Evolutionary conservation across 495 filamentous ascomycete species (phyloP).

Genomic region (Daldinia grandis): DNA sequence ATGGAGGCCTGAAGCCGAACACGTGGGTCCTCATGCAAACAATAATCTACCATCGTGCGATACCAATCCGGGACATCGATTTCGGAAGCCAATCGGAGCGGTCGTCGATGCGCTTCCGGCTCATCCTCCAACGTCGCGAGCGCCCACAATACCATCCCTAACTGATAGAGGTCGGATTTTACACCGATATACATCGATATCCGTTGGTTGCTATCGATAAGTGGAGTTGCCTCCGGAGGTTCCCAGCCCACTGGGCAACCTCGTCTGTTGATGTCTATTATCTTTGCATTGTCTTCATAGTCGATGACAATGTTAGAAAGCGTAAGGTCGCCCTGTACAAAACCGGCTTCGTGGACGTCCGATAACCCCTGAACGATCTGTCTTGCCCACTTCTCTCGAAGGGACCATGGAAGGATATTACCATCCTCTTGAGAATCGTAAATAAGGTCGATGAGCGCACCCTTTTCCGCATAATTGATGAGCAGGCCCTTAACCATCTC

Average conservation of each 20-base stretch:
- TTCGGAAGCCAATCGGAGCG: constrained; percentile 60
- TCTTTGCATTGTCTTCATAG: constrained; percentile 82
- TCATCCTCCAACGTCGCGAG: constrained; percentile 88
- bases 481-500: constrained; percentile 86
- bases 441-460: constrained; percentile 88
- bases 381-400: constrained; percentile 88
- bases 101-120: constrained; percentile 81
- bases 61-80: constrained; percentile 56
- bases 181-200: constrained; percentile 99
- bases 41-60: constrained; percentile 54
- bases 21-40: constrained; percentile 55
- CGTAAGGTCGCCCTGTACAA: constrained; percentile 97
- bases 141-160: constrained; percentile 98
- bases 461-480: constrained; percentile 88
- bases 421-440: constrained; percentile 68
- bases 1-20: constrained; percentile 51
- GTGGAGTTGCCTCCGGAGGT: constrained; percentile 85
- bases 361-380: constrained; percentile 91
- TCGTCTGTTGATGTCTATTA: constrained; percentile 97
- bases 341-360: constrained; percentile 95
- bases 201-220: constrained; percentile 90
- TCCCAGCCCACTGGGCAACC: constrained; percentile 98
- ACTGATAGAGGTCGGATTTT: constrained; percentile 93
- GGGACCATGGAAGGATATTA: constrained; percentile 72
- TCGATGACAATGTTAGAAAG: constrained; percentile 97